Base-by-base conservation (phyloP, 129 eudicot species). In the Chrysanthemum seticuspe region DNA sequence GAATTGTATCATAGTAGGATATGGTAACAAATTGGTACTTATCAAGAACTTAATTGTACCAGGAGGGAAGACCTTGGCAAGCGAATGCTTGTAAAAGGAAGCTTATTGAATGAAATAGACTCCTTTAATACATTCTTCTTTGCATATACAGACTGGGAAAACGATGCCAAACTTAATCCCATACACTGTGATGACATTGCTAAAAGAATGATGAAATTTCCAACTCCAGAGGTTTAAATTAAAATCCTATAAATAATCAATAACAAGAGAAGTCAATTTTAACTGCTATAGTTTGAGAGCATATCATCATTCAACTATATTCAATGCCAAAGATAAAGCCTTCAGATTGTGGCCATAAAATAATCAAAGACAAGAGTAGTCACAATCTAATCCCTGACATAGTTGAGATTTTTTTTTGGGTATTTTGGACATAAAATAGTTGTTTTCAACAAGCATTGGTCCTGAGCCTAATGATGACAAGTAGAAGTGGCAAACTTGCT, bases 111-210 rank as follows among this genome's bases (percentile, higher is more conserved):
- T 21, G 82, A 34, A 63, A 63, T 4, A 53, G 40, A 44, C 23
- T 67, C 73, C 63, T 64, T 71, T 45, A 13, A 45, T 44, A 63
- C 44, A 54, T 70, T 78, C 45, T 78, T 67, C 29, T 64, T 78
- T 53, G 77, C 64, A 54, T 44, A 54, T 54, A 77, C 58, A 62
- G 81, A 36, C 13, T 55, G 72, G 53, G 65, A 56, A 47, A 78
- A 71, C 0, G 82, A 25, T 45, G 47, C 18, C 31, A 65, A 54
- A 65, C 73, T 64, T 78, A 71, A 64, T 63, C 82, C 82, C 1
- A 23, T 45, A 64, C 50, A 71, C 54, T 71, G 76, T 71, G 56
- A 64, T 16, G 67, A 71, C 82, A 78, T 78, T 71, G 53, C 47
- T 9, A 64, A 6, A 15, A 51, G 57, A 18, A 1, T 54, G 45